Evolutionary conservation across 768 basidiomycete genomes (phyloP).

Genomic region (Boletus barrowsii): DNA sequence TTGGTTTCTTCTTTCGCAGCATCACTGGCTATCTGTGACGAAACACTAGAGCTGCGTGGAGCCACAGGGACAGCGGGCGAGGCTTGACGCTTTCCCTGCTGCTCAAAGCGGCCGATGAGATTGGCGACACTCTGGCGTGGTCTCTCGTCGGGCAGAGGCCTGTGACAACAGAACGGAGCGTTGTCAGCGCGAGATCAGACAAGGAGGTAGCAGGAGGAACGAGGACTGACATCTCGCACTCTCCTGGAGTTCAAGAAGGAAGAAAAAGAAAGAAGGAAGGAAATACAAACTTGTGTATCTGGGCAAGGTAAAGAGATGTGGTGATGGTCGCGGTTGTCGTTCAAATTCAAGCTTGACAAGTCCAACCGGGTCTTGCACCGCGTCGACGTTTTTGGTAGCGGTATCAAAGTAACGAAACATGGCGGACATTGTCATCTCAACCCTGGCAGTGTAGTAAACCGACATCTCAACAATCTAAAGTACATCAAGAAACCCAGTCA

Average conservation of each 20-base stretch:
- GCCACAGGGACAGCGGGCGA: slow-evolving; percentile 35
- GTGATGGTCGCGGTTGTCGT: slow-evolving; percentile 29
- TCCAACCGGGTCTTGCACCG: neutral
- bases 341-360: slow-evolving; percentile 5
- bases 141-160: slow-evolving; percentile 86
- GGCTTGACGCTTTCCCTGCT: slow-evolving; percentile 66
- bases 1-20: slow-evolving; percentile 62
- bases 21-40: slow-evolving; percentile 63
- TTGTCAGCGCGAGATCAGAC: slow-evolving; percentile 15
- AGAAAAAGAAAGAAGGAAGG: slow-evolving; percentile 10
- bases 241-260: slow-evolving; percentile 15
- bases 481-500: slow-evolving; percentile 20
- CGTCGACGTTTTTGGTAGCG: slow-evolving; percentile 19
- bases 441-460: slow-evolving; percentile 10
- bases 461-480: neutral
- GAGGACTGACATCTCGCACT: slow-evolving; percentile 29
- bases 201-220: neutral
- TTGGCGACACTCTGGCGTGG: slow-evolving; percentile 86
- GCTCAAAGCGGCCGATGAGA: slow-evolving; percentile 87
- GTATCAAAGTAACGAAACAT: neutral
- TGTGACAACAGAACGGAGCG: slow-evolving; percentile 29
- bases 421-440: neutral
- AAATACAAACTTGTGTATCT: slow-evolving; percentile 10
- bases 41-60: slow-evolving; percentile 64
- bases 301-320: slow-evolving; percentile 9